These are phyloP conservation scores for Aspergillus coremiiformis DNA, from an alignment of 495 filamentous ascomycete genomes.

Conservation along the genomic window DNA sequence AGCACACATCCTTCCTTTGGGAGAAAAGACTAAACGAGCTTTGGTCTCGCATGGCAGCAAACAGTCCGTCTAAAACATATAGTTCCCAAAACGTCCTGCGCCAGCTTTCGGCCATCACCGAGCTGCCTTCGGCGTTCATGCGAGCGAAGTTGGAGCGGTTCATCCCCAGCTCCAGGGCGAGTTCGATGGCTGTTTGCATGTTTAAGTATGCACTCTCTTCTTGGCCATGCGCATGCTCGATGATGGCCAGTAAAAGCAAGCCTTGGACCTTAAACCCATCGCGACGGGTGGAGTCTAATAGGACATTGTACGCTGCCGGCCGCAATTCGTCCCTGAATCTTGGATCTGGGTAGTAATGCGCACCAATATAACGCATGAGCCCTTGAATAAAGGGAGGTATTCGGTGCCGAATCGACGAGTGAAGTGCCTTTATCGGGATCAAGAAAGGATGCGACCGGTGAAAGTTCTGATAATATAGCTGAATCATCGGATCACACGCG, in stretches of 20 bases:
- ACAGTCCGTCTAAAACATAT: constrained; percentile 55
- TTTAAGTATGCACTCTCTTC: constrained; percentile 52
- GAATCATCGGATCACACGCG: constrained; percentile 32
- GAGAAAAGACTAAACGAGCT: constrained; percentile 26
- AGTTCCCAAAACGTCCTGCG: constrained; percentile 80
- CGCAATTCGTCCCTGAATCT: constrained; percentile 41
- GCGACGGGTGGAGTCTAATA: constrained; percentile 41
- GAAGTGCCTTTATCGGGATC: constrained; percentile 40
- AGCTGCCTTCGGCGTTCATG: constrained; percentile 27
- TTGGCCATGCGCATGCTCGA: constrained; percentile 57
- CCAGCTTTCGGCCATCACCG: constrained; percentile 64
- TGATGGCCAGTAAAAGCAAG: constrained; percentile 60
- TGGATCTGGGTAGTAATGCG: constrained; percentile 29
- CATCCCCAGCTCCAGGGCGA: constrained; percentile 63
- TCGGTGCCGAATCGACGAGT: constrained; percentile 30
- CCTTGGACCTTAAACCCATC: constrained; percentile 68
- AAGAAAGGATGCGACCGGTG: constrained; percentile 63
- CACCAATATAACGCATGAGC: constrained; percentile 65
- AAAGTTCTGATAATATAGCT: constrained; percentile 57
- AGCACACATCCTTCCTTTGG: constrained; percentile 22
- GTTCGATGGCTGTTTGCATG: constrained; percentile 51
- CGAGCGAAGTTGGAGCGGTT: constrained; percentile 43
- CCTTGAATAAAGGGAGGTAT: constrained; percentile 37
- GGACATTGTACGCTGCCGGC: constrained; percentile 46
- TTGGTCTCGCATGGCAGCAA: constrained; percentile 26